Conservation (phyloP, 441 rosid species). For the Theobroma grandiflorum region DNA sequence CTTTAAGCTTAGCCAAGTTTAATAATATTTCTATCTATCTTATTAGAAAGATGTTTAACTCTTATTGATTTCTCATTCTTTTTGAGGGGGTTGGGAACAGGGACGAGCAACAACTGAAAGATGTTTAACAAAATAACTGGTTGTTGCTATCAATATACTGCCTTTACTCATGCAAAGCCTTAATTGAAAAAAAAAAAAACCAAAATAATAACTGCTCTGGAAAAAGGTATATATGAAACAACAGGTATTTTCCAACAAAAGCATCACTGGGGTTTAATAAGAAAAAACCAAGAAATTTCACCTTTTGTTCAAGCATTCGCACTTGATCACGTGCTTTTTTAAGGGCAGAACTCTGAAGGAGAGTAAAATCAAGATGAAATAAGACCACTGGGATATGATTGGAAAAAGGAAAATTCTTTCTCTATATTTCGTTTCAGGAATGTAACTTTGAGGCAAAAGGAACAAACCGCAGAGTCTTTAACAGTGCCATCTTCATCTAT, state of each 20-base stretch:
- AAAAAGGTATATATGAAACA: not conserved
- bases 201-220: not conserved
- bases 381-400: not conserved
- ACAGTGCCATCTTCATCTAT: slow-evolving; percentile 82
- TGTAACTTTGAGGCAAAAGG: slow-evolving; percentile 24
- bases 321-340: slow-evolving; percentile 74
- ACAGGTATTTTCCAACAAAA: slow-evolving; percentile 2
- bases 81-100: not conserved
- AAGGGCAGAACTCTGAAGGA: slow-evolving; percentile 70
- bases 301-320: slow-evolving; percentile 78
- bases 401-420: not conserved
- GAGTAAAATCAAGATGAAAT: slow-evolving; percentile 1
- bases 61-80: not conserved
- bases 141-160: not conserved
- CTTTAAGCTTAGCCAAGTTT: not conserved
- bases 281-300: slow-evolving; percentile 23
- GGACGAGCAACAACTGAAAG: not conserved
- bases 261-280: not conserved
- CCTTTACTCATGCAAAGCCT: not conserved
- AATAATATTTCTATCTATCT: not conserved
- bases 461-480: slow-evolving; percentile 87
- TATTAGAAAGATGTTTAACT: not conserved
- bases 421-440: not conserved
- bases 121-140: not conserved
- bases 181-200: no score